Percentiles rank a stretch among this genome's conserved stretches.
phyloP scores from a whole-genome alignment of 768 basidiomycete species.

The Boletus fagicola region DNA sequence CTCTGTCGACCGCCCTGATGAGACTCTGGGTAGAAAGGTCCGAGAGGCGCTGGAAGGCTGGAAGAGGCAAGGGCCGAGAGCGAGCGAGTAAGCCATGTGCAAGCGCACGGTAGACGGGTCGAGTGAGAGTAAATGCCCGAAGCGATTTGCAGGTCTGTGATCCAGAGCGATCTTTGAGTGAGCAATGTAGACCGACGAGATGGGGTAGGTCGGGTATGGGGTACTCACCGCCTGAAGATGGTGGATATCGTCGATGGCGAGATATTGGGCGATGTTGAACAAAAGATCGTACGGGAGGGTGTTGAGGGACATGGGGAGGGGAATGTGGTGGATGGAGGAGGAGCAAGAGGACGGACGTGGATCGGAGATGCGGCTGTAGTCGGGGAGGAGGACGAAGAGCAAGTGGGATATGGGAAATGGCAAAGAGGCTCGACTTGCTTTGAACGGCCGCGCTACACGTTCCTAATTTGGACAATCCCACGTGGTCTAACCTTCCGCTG shows the following conservation, averaged over 20 bases:
- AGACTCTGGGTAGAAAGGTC: constrained; percentile 65
- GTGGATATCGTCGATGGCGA: constrained; percentile 60
- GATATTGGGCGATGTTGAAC: constrained; percentile 62
- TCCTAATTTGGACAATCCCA: constrained; percentile 15
- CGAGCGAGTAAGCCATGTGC: constrained; percentile 60
- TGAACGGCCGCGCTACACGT: constrained; percentile 2
- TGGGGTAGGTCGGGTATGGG: not conserved
- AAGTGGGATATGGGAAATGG: constrained; percentile 17
- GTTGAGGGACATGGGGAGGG: constrained; percentile 31
- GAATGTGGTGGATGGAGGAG: not conserved
- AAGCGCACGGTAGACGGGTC: constrained; percentile 66
- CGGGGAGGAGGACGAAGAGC: constrained; percentile 9
- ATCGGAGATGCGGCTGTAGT: constrained; percentile 3
- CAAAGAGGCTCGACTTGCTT: constrained; percentile 1
- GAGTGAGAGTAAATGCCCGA: constrained; percentile 58
- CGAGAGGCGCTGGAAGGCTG: constrained; percentile 64
- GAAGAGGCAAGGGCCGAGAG: constrained; percentile 66
- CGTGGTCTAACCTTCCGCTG: not conserved
- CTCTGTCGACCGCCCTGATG: constrained; percentile 61
- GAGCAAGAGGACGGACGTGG: not conserved
- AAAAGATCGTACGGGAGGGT: constrained; percentile 68
- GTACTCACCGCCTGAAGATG: constrained; percentile 58
- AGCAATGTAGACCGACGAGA: not conserved
- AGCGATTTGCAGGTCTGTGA: constrained; percentile 61
- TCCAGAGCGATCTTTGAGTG: not conserved